Conservation (phyloP, 306 rosid species). For the Quercus ilex region DNA sequence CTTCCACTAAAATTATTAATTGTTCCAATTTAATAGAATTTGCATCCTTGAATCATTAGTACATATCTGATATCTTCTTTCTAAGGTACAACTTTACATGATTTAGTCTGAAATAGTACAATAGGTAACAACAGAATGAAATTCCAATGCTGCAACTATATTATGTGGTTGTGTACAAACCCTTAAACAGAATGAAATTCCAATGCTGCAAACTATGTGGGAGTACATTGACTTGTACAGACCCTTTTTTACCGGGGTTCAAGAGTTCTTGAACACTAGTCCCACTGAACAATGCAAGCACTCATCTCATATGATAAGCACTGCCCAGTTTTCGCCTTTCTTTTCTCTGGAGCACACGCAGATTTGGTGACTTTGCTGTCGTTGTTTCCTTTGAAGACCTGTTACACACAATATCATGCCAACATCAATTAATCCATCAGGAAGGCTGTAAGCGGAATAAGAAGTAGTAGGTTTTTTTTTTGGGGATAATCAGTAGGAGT, state of each 20-base stretch:
- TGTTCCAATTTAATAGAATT: too few relatives aligned
- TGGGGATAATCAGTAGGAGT: not conserved
- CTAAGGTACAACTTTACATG: not conserved
- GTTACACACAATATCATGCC: not conserved
- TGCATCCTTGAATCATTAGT: too few relatives aligned
- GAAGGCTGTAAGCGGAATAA: not conserved
- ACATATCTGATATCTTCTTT: not conserved
- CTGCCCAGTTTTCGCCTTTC: conserved; percentile 52
- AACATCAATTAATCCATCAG: not conserved
- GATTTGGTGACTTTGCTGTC: conserved; percentile 74
- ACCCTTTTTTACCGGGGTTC: conserved; percentile 30
- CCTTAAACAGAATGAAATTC: too few relatives aligned
- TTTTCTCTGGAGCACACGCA: conserved; percentile 63
- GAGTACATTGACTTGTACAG: not conserved
- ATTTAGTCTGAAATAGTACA: not conserved
- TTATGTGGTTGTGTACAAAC: too few relatives aligned
- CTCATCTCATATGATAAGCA: conserved; percentile 67
- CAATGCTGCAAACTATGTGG: not conserved
- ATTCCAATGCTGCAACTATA: too few relatives aligned
- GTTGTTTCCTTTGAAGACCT: conserved; percentile 65
- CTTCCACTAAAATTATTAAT: too few relatives aligned
- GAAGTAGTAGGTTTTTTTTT: not conserved
- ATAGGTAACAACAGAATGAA: too few relatives aligned
- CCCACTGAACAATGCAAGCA: not conserved
- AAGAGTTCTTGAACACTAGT: conserved; percentile 49